Evolutionary conservation across 805 yeast genomes (phyloP), one percentile per base, ranked within the genome.

Genomic region (Zygoascus flipseniorum): DNA sequence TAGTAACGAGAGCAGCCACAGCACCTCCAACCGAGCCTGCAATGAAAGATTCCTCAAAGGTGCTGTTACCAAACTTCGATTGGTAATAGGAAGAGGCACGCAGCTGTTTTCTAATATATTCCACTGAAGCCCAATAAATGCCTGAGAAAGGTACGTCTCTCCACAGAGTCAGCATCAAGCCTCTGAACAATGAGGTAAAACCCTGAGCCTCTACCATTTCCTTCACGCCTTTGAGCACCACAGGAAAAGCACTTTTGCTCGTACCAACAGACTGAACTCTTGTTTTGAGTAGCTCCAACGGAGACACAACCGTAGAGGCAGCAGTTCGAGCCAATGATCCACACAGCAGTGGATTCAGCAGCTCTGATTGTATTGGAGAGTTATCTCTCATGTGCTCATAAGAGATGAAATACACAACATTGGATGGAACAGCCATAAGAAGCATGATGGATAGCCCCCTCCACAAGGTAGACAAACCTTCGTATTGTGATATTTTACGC

Each of bases 61-160:
- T 61, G 5, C 47, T 18, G 19, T 65, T 65, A 11, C 63, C 54
- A 6, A 52, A 44, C 16, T 56, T 54, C 4, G 31, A 43, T 18
- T 52, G 41, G 48, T 61, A 62, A 47, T 55, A 57, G 11, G 52
- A 41, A 11, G 58, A 50, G 10, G 48, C 18, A 45, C 64, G 55
- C 26, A 69, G 52, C 20, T 58, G 60, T 19, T 61, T 59, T 55
- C 76, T 74, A 41, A 73, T 65, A 56, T 66, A 75, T 63, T 90
- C 98, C 62, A 90, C 89, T 5, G 85, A 77, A 10, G 88, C 80
- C 99, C 99, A 93, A 69, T 93, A 93, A 1, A 92, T 82, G 0
- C 95, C 97, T 57, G 95, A 85, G 66, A 93, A 93, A 1, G 99
- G 99, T 0, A 92, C 98, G 67, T 93, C 99, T 69, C 99, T 77